A percentile compares a stretch with the other conserved stretches of the same genome.
Evolutionary conservation across 2,329 filamentous ascomycete genomes (phyloP).

Genomic region (Coniochaeta sp.): DNA sequence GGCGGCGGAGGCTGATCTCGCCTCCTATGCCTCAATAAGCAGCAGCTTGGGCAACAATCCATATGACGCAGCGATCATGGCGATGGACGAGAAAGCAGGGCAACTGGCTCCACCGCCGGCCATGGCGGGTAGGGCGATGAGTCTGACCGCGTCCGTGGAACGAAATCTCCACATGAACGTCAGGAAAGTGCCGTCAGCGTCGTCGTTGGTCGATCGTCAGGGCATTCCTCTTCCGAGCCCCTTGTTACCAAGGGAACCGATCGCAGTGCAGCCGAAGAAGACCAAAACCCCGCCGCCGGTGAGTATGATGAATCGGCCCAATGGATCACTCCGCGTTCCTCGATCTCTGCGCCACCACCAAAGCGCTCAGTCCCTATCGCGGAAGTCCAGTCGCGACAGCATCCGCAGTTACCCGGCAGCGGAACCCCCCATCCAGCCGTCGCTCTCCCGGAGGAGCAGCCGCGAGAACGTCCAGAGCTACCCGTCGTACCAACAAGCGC

Average conservation of each 20-base stretch:
- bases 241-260: slow-evolving; percentile 16
- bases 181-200: slow-evolving; percentile 6
- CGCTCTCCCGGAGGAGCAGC: slow-evolving; percentile 19
- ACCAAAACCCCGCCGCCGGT: slow-evolving; percentile 31
- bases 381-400: slow-evolving; percentile 22
- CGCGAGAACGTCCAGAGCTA: slow-evolving; percentile 19
- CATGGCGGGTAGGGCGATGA: slow-evolving; percentile 18
- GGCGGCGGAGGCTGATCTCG: slow-evolving; percentile 10
- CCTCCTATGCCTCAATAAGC: slow-evolving; percentile 12
- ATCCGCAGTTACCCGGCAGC: slow-evolving; percentile 14
- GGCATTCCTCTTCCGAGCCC: slow-evolving; percentile 17
- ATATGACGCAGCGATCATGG: slow-evolving; percentile 18
- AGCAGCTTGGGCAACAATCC: slow-evolving; percentile 18
- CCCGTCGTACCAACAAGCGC: slow-evolving; percentile 10
- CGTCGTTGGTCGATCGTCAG: slow-evolving; percentile 7
- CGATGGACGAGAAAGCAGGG: slow-evolving; percentile 8
- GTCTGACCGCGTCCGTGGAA: slow-evolving; percentile 21
- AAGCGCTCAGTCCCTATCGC: slow-evolving; percentile 21
- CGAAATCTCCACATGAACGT: slow-evolving; percentile 13
- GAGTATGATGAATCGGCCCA: slow-evolving; percentile 33
- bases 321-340: slow-evolving; percentile 23
- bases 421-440: not conserved
- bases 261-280: slow-evolving; percentile 14
- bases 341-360: slow-evolving; percentile 27
- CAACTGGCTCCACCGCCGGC: not conserved